Base-by-base conservation (phyloP, 306 rosid genomes). In the Fragaria ananassa region DNA sequence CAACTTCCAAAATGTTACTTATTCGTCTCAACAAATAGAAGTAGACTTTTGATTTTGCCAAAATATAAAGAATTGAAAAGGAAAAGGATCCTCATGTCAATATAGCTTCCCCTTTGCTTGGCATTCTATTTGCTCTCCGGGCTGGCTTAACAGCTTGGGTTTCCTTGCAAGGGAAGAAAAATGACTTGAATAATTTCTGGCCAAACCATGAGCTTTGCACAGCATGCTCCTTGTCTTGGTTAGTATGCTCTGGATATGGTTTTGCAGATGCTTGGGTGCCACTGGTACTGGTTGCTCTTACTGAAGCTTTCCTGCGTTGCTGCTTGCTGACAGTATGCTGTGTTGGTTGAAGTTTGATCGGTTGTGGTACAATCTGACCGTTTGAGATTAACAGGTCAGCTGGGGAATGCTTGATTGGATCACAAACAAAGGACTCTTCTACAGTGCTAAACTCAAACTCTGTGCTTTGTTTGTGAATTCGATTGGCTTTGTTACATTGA, bases 81-180 rank as follows among this genome's bases (percentile, higher is more conserved):
- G 67, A 70, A 50, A 83, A 76, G 46, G 57, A 83, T 51, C 78
- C 53, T 76, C 62, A 29, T 39, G 45, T 85, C 68, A 85, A 71
- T 82, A 44, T 54, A 72, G 45, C 83, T 77, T 83, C 75, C 49
- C 47, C 62, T 74, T 84, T 79, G 78, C 81, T 78, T 56, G 78
- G 76, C 71, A 54, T 39, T 12, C 66, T 71, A 14, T 79, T 84
- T 68, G 83, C 74, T 81, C 77, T 80, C 57, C 70, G 50, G 6
- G 62, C 37, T 51, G 87, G 90, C 79, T 78, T 71, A 81, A 54
- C 56, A 23, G 83, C 82, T 67, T 6, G 58, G 76, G 88, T 87
- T 72, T 83, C 85, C 72, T 63, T 79, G 76, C 96, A 89, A 50
- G 91, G 96, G 69, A 79, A 86, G 63, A 84, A 61, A 76, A 87